These are phyloP conservation scores for Talinum fruticosum DNA, from an alignment of 148 eudicot species.

Conservation along the genomic window DNA sequence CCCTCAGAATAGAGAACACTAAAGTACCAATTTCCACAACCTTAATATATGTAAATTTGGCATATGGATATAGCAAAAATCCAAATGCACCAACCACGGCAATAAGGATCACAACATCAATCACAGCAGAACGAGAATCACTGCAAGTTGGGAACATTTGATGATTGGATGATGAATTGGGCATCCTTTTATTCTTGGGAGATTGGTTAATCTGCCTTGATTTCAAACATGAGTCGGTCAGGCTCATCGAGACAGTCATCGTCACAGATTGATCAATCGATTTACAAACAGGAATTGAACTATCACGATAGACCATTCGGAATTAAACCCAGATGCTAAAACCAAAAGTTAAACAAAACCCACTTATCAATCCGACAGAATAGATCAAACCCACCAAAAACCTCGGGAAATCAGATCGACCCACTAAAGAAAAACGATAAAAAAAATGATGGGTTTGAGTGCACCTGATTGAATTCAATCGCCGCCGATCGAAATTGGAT, in stretches of 20 bases:
- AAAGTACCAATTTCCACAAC: constrained; percentile 32
- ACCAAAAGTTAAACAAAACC: background rate
- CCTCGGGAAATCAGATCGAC: constrained; percentile 30
- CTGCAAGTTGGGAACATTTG: constrained; percentile 43
- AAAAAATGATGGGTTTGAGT: constrained; percentile 15
- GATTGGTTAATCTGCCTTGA: constrained; percentile 46
- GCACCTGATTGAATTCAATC: constrained; percentile 20
- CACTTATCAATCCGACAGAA: constrained; percentile 7
- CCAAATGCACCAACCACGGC: constrained; percentile 75
- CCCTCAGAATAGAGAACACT: constrained; percentile 37
- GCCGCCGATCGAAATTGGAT: background rate
- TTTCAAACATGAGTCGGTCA: constrained; percentile 40
- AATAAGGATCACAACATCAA: constrained; percentile 65
- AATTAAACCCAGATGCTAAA: constrained; percentile 20
- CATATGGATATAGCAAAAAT: constrained; percentile 62
- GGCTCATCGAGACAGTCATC: constrained; percentile 60
- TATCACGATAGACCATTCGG: constrained; percentile 61
- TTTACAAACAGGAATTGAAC: constrained; percentile 29
- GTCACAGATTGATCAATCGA: constrained; percentile 40
- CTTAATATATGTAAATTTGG: constrained; percentile 28
- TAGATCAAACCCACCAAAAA: constrained; percentile 30
- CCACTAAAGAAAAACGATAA: constrained; percentile 12
- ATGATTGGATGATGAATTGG: constrained; percentile 32
- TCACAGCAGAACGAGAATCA: constrained; percentile 53
- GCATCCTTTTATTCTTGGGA: constrained; percentile 35